Percentiles rank a stretch among this genome's conserved stretches.
Conservation (phyloP, 805 yeast genomes). For the Zygoascus biomembranicola region DNA sequence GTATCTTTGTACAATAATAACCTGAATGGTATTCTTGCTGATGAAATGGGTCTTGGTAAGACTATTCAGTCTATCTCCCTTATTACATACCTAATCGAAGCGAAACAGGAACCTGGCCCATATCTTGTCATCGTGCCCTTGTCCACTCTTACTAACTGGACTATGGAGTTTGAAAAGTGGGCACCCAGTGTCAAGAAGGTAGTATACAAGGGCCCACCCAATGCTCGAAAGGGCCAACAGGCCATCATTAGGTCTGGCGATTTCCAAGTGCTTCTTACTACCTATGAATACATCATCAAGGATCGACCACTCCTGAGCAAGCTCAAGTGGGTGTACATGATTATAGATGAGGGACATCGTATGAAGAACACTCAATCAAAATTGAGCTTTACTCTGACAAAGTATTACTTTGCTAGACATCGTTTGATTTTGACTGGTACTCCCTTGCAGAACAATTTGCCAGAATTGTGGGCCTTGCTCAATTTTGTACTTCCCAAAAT, state of each 20-base stretch:
- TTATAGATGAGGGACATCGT: constrained; percentile 97
- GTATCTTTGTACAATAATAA: constrained; percentile 89
- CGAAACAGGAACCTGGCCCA: constrained; percentile 71
- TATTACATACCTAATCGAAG: constrained; percentile 72
- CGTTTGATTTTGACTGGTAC: constrained; percentile 94
- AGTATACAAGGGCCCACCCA: constrained; percentile 89
- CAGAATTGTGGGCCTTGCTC: constrained; percentile 93
- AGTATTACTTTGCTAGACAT: constrained; percentile 75
- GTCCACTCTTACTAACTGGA: constrained; percentile 93
- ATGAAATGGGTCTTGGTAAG: constrained; percentile 98
- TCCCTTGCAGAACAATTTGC: constrained; percentile 89
- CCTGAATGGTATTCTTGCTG: constrained; percentile 92
- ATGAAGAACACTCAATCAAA: constrained; percentile 92
- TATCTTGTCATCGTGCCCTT: constrained; percentile 90
- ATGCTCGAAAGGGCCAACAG: constrained; percentile 71
- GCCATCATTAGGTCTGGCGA: constrained; percentile 64
- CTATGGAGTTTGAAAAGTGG: constrained; percentile 93
- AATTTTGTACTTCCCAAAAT: constrained; percentile 93
- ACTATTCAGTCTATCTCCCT: constrained; percentile 91
- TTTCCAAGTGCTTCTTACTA: constrained; percentile 84
- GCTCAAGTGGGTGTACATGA: constrained; percentile 92
- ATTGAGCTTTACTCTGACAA: constrained; percentile 73
- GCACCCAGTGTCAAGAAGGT: constrained; percentile 80
- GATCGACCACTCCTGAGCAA: constrained; percentile 75
- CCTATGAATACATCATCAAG: constrained; percentile 89